phyloP scores from a whole-genome alignment of 2,329 filamentous ascomycete species.

The Alternaria infectoria region DNA sequence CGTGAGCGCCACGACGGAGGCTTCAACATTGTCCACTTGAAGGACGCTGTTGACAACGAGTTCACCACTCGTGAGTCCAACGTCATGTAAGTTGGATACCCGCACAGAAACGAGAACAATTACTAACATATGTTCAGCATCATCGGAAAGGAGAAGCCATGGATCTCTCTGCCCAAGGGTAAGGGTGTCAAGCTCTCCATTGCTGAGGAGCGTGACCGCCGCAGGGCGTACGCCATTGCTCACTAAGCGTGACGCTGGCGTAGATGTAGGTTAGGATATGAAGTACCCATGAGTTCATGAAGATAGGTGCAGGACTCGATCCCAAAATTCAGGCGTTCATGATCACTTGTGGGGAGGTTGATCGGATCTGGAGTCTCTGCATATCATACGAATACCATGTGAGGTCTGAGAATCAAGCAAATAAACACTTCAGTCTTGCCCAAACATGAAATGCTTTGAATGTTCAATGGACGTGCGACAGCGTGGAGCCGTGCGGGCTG shows the following conservation, averaged over 20 bases:
- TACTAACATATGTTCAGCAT: conserved; percentile 57
- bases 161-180: conserved; percentile 99
- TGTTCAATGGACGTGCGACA: neutral
- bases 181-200: conserved; percentile 99
- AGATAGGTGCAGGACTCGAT: conserved; percentile 34
- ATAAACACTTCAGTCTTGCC: conserved; percentile 24
- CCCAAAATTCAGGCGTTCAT: conserved; percentile 44
- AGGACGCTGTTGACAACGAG: conserved; percentile 99
- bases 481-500: neutral
- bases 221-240: conserved; percentile 72
- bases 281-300: conserved; percentile 37
- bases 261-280: conserved; percentile 32
- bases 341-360: conserved; percentile 41
- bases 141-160: conserved; percentile 98
- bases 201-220: conserved; percentile 98
- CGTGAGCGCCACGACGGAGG: conserved; percentile 99
- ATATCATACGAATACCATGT: conserved; percentile 44
- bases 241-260: conserved; percentile 48
- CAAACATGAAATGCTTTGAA: neutral
- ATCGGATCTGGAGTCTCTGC: conserved; percentile 38
- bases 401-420: conserved; percentile 21
- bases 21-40: conserved; percentile 99
- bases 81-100: conserved; percentile 69
- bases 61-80: conserved; percentile 99
- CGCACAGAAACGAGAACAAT: neutral